Evolutionary conservation across 257 asterid genomes (phyloP).

Genomic region (Solanum chilense): DNA sequence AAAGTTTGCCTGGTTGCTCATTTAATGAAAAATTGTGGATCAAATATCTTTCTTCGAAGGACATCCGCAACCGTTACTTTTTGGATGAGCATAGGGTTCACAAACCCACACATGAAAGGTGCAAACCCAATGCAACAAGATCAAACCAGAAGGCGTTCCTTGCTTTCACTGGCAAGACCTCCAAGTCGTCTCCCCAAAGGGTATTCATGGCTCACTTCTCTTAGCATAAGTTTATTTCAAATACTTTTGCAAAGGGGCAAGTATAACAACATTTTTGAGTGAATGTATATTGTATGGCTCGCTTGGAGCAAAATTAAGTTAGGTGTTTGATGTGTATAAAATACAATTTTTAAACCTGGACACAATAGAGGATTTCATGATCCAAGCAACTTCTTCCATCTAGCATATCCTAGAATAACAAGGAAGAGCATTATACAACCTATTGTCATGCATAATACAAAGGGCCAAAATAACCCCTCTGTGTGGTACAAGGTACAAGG

Average conservation of each 20-base stretch:
- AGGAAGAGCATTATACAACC: slow-evolving; percentile 38
- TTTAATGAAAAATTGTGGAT: background rate
- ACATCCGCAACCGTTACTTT: too few species aligned
- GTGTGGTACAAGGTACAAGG: slow-evolving; percentile 29
- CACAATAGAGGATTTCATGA: slow-evolving; percentile 19
- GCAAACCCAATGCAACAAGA: background rate
- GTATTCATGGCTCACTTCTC: background rate
- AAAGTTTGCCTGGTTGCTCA: background rate
- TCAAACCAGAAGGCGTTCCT: background rate
- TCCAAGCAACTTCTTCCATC: slow-evolving; percentile 89
- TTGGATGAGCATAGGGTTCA: too few species aligned
- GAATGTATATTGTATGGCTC: background rate
- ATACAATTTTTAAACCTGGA: background rate
- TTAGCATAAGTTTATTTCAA: background rate
- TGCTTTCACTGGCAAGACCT: background rate
- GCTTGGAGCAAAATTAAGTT: background rate
- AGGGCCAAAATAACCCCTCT: slow-evolving; percentile 22
- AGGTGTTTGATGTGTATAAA: background rate
- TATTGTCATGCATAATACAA: slow-evolving; percentile 32
- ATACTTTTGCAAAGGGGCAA: background rate
- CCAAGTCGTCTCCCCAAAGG: too few species aligned
- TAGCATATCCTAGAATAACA: slow-evolving; percentile 58
- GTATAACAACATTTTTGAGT: background rate
- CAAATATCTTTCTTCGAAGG: too few species aligned
- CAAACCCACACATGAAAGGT: too few species aligned